Percentiles rank a stretch among this genome's conserved stretches.
Conservation (phyloP, 495 filamentous ascomycete species). For the Podospora sp. region DNA sequence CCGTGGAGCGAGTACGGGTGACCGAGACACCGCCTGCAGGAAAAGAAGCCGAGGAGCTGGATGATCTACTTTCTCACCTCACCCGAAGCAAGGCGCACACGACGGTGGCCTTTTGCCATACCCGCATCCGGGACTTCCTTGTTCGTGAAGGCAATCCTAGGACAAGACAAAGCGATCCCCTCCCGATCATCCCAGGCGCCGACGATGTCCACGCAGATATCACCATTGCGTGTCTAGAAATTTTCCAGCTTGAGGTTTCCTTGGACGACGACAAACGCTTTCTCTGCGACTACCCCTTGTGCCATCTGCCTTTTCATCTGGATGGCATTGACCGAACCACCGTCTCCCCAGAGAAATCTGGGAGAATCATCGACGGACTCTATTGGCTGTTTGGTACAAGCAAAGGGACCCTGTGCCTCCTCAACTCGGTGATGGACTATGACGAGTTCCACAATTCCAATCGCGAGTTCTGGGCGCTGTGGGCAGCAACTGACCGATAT, state of each 20-base stretch:
- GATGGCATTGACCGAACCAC: slow-evolving; percentile 3
- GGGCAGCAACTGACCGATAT: slow-evolving; percentile 17
- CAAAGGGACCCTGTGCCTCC: slow-evolving; percentile 2
- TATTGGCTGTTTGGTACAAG: slow-evolving; percentile 20
- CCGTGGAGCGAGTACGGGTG: background rate
- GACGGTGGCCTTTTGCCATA: slow-evolving; percentile 18
- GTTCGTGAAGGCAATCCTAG: slow-evolving; percentile 9
- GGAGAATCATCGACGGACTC: slow-evolving; percentile 15
- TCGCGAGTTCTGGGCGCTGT: slow-evolving; percentile 10
- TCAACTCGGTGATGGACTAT: slow-evolving; percentile 6
- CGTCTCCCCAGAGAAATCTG: background rate
- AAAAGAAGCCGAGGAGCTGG: background rate
- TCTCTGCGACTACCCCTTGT: slow-evolving; percentile 13
- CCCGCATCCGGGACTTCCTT: slow-evolving; percentile 18
- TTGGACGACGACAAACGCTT: slow-evolving; percentile 5
- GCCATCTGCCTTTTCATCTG: slow-evolving; percentile 15
- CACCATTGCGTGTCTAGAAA: slow-evolving; percentile 7
- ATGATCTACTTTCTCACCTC: slow-evolving; percentile 7
- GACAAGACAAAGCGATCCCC: slow-evolving; percentile 4
- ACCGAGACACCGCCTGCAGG: background rate
- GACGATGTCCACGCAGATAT: slow-evolving; percentile 11
- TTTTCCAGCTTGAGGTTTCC: slow-evolving; percentile 13
- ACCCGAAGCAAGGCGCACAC: background rate
- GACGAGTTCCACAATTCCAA: slow-evolving; percentile 17
- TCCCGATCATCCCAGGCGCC: slow-evolving; percentile 13